Evolutionary conservation across 257 asterid genomes (phyloP).

Genomic region (Eustoma russellianum): DNA sequence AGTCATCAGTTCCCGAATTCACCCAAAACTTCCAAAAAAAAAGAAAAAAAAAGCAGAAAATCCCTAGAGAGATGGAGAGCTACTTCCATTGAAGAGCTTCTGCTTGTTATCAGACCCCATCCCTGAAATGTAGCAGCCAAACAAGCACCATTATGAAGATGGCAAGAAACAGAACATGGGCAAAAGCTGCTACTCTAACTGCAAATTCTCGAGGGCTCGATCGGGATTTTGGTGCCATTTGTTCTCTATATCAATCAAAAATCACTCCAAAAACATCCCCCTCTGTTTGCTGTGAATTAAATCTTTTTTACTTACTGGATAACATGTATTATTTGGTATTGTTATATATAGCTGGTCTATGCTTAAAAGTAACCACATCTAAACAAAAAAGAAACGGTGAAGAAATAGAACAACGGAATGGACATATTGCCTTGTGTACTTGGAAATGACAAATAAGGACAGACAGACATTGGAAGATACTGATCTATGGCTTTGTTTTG

Average conservation of each 20-base stretch:
- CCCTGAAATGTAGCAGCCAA: conserved; percentile 58
- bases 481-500: no score
- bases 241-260: not conserved
- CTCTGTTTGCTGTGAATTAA: no score
- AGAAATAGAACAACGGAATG: not conserved
- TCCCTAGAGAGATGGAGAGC: not conserved
- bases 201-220: conserved; percentile 19
- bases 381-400: not conserved
- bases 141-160: conserved; percentile 28
- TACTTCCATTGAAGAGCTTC: conserved; percentile 48
- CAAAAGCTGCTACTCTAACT: conserved; percentile 27
- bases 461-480: no score
- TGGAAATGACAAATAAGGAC: not conserved
- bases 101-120: conserved; percentile 30
- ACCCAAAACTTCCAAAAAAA: not conserved
- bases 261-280: no score
- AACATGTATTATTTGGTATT: not conserved
- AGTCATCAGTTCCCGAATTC: not conserved
- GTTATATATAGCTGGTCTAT: not conserved
- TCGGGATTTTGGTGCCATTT: conserved; percentile 26
- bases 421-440: not conserved
- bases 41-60: not conserved
- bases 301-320: no score
- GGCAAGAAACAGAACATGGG: conserved; percentile 37
- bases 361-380: not conserved